Evolutionary conservation across 805 yeast genomes (phyloP).

Genomic region (Hanseniaspora nectarophila): DNA sequence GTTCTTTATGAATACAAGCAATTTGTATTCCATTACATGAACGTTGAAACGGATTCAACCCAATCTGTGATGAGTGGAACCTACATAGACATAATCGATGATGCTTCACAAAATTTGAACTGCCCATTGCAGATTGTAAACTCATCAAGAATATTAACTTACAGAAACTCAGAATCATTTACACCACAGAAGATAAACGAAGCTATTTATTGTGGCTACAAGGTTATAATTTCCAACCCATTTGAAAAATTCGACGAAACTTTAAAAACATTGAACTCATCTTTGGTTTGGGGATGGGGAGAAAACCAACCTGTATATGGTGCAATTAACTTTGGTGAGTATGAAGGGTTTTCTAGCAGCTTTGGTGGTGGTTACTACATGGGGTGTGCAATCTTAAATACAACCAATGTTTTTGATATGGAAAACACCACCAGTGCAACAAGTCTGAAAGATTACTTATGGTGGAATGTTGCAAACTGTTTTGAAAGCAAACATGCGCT

Average conservation of each 20-base stretch:
- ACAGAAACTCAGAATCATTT: background rate
- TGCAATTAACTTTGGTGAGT: constrained; percentile 18
- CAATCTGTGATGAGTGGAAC: background rate
- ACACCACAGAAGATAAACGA: constrained; percentile 23
- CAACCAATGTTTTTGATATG: constrained; percentile 16
- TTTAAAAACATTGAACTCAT: constrained; percentile 26
- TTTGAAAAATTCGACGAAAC: constrained; percentile 23
- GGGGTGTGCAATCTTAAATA: constrained; percentile 16
- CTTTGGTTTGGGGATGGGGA: constrained; percentile 66
- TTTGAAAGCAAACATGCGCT: constrained; percentile 39
- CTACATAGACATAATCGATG: background rate
- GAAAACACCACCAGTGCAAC: constrained; percentile 37
- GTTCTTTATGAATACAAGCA: background rate
- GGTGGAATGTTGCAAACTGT: constrained; percentile 64
- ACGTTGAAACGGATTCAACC: constrained; percentile 4
- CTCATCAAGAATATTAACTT: background rate
- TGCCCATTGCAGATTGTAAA: constrained; percentile 1
- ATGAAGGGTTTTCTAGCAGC: constrained; percentile 15
- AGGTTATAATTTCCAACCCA: constrained; percentile 48
- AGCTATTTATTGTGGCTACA: constrained; percentile 45
- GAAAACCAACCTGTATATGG: constrained; percentile 37
- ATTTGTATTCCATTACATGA: constrained; percentile 1
- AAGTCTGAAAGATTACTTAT: constrained; percentile 26
- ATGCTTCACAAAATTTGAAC: background rate
- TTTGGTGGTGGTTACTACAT: constrained; percentile 3